These are phyloP conservation scores for Dentipellis sp. DNA, from an alignment of 768 basidiomycete species.

Conservation along the genomic window DNA sequence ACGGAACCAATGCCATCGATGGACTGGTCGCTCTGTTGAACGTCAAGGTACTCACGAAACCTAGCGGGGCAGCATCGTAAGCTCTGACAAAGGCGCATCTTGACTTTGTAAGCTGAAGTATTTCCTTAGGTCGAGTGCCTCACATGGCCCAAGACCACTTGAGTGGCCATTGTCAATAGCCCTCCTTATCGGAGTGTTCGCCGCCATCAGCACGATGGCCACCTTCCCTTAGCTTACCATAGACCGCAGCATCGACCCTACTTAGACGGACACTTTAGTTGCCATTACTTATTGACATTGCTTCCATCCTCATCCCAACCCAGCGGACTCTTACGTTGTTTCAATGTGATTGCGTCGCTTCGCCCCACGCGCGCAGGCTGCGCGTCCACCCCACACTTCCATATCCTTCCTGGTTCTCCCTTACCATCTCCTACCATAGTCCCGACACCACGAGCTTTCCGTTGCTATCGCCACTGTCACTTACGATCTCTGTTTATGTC, in stretches of 20 bases:
- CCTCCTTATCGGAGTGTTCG: not conserved
- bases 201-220: not conserved
- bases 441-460: too few species aligned
- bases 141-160: not conserved
- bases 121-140: not conserved
- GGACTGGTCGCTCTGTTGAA: conserved; percentile 76
- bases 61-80: conserved; percentile 12
- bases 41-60: conserved; percentile 47
- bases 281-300: not conserved
- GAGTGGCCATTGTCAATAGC: not conserved
- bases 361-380: not conserved
- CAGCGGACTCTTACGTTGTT: not conserved
- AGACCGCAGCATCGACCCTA: not conserved
- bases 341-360: not conserved
- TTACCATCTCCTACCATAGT: not conserved
- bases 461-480: not conserved
- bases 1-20: conserved; percentile 59
- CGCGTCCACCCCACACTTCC: not conserved
- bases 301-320: not conserved
- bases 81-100: not conserved
- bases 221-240: not conserved
- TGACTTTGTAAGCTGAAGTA: not conserved
- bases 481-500: not conserved
- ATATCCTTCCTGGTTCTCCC: not conserved
- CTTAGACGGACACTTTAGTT: not conserved